A percentile compares a stretch with the other conserved stretches of the same genome.
phyloP scores from a whole-genome alignment of 371 early-diverging fungal species.

The Lichtheimia corymbifera region DNA sequence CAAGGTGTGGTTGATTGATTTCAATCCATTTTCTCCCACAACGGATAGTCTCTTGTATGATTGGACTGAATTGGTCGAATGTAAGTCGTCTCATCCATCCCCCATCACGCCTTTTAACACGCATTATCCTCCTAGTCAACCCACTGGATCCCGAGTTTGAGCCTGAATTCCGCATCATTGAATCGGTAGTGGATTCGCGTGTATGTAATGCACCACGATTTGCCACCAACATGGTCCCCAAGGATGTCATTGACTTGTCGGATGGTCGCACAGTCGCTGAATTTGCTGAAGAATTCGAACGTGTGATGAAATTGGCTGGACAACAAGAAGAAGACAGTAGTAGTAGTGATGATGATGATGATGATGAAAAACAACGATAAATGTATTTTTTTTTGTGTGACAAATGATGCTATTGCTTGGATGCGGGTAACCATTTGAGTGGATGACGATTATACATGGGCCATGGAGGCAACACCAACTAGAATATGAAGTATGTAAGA shows the following conservation, averaged over 20 bases:
- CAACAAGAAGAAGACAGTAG: conserved; percentile 2
- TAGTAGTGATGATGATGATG: conserved; percentile 13
- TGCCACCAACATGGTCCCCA: conserved; percentile 70
- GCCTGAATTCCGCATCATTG: conserved; percentile 50
- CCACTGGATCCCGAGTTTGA: conserved; percentile 6
- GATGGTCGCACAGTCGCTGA: conserved; percentile 71
- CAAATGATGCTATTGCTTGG: neutral
- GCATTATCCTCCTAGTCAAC: neutral
- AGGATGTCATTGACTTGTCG: conserved; percentile 78
- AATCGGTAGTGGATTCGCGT: conserved; percentile 54
- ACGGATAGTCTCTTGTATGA: conserved; percentile 82
- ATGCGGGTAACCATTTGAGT: conserved; percentile 14
- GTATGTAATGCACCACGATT: conserved; percentile 54
- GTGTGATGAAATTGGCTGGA: conserved; percentile 36
- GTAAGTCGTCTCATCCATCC: conserved; percentile 24
- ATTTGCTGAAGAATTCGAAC: conserved; percentile 69
- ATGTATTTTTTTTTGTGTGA: neutral
- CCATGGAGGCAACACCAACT: conserved; percentile 26
- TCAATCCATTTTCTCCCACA: conserved; percentile 78
- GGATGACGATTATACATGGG: conserved; percentile 26
- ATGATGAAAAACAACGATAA: conserved; percentile 5
- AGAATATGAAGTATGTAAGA: neutral
- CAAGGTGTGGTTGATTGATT: conserved; percentile 80
- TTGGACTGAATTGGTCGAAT: conserved; percentile 75
- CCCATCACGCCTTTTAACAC: neutral